Percentiles rank a stretch among this genome's conserved stretches.
Evolutionary conservation across 2,329 filamentous ascomycete species (phyloP).

Genomic region (Hortaea sp.): DNA sequence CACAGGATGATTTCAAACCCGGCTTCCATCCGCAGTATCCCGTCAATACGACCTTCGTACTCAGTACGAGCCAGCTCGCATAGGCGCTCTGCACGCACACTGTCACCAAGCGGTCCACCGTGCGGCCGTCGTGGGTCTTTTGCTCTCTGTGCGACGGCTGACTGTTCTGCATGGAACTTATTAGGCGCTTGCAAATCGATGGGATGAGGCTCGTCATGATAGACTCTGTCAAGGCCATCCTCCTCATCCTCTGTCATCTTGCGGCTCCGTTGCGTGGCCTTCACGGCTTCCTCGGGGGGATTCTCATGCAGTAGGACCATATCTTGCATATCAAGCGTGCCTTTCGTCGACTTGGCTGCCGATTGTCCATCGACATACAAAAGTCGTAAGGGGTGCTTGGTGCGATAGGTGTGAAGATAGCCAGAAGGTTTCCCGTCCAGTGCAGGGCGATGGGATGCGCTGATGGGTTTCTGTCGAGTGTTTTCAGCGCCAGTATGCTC

Average conservation of each 20-base stretch:
- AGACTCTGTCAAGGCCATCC: neutral
- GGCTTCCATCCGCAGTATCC: conserved; percentile 56
- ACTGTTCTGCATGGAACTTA: neutral
- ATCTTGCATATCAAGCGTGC: conserved; percentile 60
- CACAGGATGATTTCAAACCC: conserved; percentile 65
- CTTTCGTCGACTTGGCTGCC: conserved; percentile 54
- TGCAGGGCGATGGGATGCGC: neutral
- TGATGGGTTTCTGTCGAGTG: neutral
- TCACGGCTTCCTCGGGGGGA: conserved; percentile 7
- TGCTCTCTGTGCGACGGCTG: neutral
- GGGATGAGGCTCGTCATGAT: neutral
- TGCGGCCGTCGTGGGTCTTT: conserved; percentile 4
- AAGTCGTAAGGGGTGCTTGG: conserved; percentile 47
- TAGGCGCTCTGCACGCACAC: conserved; percentile 42
- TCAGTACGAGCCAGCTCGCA: conserved; percentile 44
- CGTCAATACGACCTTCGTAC: conserved; percentile 48
- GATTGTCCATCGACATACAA: conserved; percentile 63
- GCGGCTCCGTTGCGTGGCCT: neutral
- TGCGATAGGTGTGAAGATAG: conserved; percentile 57
- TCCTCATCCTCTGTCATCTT: neutral
- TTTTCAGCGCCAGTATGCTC: neutral
- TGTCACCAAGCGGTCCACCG: conserved; percentile 21
- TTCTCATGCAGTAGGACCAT: conserved; percentile 41
- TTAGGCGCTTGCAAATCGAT: neutral
- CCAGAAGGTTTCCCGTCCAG: conserved; percentile 28